Evolutionary conservation across 73 alveolate species (phyloP).

Genomic region (Paramecium primaurelia): DNA sequence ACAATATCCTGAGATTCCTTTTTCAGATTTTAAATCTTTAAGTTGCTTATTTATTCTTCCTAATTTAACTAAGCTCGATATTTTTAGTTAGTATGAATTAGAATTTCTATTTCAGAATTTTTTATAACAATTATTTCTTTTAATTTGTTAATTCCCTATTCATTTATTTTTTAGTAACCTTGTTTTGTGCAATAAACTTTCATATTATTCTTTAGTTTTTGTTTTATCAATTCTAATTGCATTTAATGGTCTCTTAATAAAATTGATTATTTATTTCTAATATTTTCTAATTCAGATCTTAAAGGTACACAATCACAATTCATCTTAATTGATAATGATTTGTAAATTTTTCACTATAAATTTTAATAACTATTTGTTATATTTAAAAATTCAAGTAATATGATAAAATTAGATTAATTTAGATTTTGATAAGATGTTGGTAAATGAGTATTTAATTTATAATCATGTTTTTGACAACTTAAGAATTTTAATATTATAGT

Average conservation of each 20-base stretch:
- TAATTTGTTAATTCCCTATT: not conserved
- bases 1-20: not conserved
- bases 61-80: not conserved
- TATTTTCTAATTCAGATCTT: not conserved
- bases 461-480: no score
- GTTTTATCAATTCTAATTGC: not conserved
- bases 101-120: not conserved
- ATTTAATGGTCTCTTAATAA: not conserved
- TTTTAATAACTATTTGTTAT: not conserved
- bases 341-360: not conserved
- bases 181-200: not conserved
- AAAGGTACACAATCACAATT: not conserved
- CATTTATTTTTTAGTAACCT: not conserved
- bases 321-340: not conserved
- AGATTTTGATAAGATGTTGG: no score
- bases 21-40: not conserved
- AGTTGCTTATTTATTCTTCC: not conserved
- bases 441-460: no score
- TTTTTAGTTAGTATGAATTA: not conserved
- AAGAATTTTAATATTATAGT: no score
- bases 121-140: not conserved
- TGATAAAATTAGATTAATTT: no score
- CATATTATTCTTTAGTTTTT: not conserved
- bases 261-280: not conserved
- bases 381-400: no score